These are phyloP conservation scores for Phytophthora chlamydospora DNA, from an alignment of 352 stramenopile genomes.

Conservation along the genomic window DNA sequence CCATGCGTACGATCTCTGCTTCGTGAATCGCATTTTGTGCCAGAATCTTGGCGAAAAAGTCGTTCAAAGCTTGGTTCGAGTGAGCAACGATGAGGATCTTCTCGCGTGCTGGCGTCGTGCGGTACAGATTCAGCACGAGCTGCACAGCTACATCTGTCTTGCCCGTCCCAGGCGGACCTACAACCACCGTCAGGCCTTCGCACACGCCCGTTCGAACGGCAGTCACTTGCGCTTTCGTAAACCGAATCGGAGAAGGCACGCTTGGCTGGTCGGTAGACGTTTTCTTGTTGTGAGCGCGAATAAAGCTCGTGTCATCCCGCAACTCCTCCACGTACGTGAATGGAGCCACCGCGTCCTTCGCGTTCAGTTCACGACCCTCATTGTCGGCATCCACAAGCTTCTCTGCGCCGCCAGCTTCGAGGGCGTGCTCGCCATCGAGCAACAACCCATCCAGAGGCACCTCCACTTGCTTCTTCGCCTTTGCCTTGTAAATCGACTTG, in stretches of 20 bases:
- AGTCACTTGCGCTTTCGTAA: conserved; percentile 92
- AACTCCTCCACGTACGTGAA: conserved; percentile 64
- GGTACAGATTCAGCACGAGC: conserved; percentile 94
- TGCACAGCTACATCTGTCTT: conserved; percentile 97
- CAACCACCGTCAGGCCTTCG: conserved; percentile 94
- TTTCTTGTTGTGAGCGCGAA: conserved; percentile 42
- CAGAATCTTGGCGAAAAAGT: conserved; percentile 95
- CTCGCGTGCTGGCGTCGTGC: conserved; percentile 73
- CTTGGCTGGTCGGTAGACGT: conserved; percentile 1
- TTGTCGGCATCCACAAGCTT: conserved; percentile 53
- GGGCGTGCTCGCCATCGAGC: conserved; percentile 51
- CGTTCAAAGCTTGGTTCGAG: conserved; percentile 95
- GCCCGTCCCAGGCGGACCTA: conserved; percentile 93
- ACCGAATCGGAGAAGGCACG: conserved; percentile 55
- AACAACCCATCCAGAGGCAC: conserved; percentile 53
- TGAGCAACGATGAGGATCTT: conserved; percentile 95
- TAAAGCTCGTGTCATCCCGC: conserved; percentile 28
- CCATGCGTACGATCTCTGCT: conserved; percentile 93
- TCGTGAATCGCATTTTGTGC: conserved; percentile 73
- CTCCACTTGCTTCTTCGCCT: conserved; percentile 34
- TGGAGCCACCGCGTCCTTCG: conserved; percentile 44
- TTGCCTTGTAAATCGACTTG: conserved; percentile 58
- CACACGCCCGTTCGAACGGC: conserved; percentile 93
- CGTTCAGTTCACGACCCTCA: conserved; percentile 32
- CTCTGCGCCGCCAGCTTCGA: conserved; percentile 40